Evolutionary conservation across 768 basidiomycete species (phyloP), one percentile per base, ranked within the genome.

Genomic region (Lactarius pseudohatsudake): DNA sequence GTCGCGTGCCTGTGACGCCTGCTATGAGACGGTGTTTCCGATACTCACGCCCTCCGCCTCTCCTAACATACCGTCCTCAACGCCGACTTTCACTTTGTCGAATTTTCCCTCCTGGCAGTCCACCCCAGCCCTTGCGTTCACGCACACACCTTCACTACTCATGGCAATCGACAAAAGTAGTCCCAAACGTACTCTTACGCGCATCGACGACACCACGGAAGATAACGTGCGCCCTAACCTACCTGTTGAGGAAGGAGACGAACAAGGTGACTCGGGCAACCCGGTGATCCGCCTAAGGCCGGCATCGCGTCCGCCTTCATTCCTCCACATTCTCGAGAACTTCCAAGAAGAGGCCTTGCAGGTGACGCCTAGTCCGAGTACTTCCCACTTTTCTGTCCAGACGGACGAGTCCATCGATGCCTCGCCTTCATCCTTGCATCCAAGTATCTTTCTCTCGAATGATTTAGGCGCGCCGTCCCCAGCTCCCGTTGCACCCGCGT

Each of bases 1-100:
- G 45, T 89, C 91, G 1, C 84, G 94, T 3, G 88, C 93, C 8
- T 96, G 94, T 74, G 87, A 92, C 63, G 83, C 88, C 1, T 96
- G 94, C 76, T 96, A 89, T 72, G 90, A 92, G 68, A 84, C 88
- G 15, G 89, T 95, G 20, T 96, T 96, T 70, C 92, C 92, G 0
- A 64, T 90, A 3, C 72, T 89, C 55, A 64, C 32, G 71, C 73
- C 64, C 15, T 62, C 43, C 70, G 74, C 59, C 55, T 70, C 69
- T 18, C 40, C 64, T 3, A 61, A 53, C 60, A 61, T 70, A n/a
- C 50, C 62, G 13, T 57, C 68, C 43, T 18, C 64, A 41, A 79
- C 80, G 70, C 81, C 84, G 0, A 79, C 83, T 56, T 76, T 82
- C 6, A 84, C 86, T 0, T 74, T 87, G 16, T 81, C 81, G 5